Conservation (phyloP, 257 asterid genomes). For the Perilla frutescens region DNA sequence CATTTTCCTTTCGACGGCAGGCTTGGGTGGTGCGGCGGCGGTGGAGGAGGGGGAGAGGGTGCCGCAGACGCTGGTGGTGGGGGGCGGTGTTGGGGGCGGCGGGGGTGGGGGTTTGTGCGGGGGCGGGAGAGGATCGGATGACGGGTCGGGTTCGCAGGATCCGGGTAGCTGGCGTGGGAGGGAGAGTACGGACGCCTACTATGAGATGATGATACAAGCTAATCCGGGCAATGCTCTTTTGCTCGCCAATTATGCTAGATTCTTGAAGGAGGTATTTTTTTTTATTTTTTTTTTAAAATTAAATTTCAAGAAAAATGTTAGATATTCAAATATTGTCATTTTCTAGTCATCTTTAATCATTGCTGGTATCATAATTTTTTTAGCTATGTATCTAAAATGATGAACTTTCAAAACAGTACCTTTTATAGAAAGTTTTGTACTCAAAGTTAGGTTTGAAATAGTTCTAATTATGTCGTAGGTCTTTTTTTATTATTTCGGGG, state of each 20-base stretch:
- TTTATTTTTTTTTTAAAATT: background rate
- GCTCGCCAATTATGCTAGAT: constrained; percentile 78
- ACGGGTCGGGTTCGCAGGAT: constrained; percentile 56
- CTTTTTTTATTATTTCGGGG: background rate
- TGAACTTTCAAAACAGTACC: no score
- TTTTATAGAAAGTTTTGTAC: no score
- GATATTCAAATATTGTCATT: background rate
- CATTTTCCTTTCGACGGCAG: constrained; percentile 43
- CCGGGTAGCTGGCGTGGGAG: constrained; percentile 60
- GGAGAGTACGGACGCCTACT: constrained; percentile 61
- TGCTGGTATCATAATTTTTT: no score
- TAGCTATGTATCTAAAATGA: no score
- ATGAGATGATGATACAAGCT: constrained; percentile 72
- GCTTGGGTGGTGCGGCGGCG: constrained; percentile 46
- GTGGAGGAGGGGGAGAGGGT: constrained; percentile 39
- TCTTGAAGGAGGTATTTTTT: constrained; percentile 68
- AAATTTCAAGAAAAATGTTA: constrained; percentile 12
- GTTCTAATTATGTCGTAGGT: no score
- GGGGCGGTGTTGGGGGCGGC: constrained; percentile 49
- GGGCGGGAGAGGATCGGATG: constrained; percentile 54
- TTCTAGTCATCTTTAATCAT: no score
- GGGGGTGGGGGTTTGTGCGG: constrained; percentile 54
- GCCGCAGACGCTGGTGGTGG: constrained; percentile 49
- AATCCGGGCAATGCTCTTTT: constrained; percentile 74
- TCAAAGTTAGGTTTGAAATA: no score